A percentile compares a stretch with the other conserved stretches of the same genome.
phyloP scores from a whole-genome alignment of 108 stramenopile genomes.

The Discostella pseudostelligera region DNA sequence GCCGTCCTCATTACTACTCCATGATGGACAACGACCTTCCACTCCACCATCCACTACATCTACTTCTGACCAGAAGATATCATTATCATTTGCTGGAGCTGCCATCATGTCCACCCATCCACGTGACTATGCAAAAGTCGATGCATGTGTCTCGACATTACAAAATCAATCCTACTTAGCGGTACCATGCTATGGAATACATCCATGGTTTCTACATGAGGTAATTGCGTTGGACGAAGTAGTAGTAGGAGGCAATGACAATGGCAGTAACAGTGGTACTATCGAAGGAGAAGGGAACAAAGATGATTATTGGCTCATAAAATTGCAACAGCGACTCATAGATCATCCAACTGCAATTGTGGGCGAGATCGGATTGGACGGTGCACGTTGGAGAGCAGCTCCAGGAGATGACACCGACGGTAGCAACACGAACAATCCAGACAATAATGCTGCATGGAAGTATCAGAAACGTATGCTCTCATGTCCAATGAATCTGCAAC shows the following conservation, averaged over 20 bases:
- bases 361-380: constrained; percentile 88
- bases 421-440: background rate
- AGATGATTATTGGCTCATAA: constrained; percentile 47
- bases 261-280: background rate
- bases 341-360: constrained; percentile 60
- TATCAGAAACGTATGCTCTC: constrained; percentile 46
- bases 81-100: constrained; percentile 56
- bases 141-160: constrained; percentile 7
- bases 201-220: constrained; percentile 87
- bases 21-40: too few species aligned
- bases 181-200: constrained; percentile 80
- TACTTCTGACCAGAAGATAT: too few species aligned
- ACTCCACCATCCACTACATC: too few species aligned
- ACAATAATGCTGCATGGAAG: constrained; percentile 44
- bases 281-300: constrained; percentile 17
- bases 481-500: constrained; percentile 61
- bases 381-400: constrained; percentile 49
- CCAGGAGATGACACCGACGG: background rate
- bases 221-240: constrained; percentile 31
- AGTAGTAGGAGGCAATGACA: constrained; percentile 6
- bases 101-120: constrained; percentile 90
- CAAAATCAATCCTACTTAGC: constrained; percentile 12
- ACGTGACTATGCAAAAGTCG: constrained; percentile 61
- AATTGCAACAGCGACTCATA: constrained; percentile 45
- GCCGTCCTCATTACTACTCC: too few species aligned